Evolutionary conservation across 805 yeast genomes (phyloP).

Genomic region (Sugiyamaella mastotermitis): DNA sequence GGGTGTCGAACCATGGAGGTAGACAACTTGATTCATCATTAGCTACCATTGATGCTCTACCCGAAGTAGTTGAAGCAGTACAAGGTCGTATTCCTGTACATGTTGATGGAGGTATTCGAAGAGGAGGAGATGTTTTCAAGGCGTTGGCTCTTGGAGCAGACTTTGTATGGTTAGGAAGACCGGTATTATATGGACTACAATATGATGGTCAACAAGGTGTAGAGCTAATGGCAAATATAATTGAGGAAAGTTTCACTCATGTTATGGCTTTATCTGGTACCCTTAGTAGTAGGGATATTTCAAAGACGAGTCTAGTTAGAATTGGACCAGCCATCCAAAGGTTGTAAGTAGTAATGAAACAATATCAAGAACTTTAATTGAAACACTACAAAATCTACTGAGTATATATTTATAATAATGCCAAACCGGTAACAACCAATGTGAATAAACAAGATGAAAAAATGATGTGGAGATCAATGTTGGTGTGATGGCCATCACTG

Average conservation of each 20-base stretch:
- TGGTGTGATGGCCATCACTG: neutral
- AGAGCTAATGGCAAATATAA: constrained; percentile 24
- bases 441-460: neutral
- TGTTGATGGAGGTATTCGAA: constrained; percentile 64
- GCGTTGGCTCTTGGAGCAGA: constrained; percentile 67
- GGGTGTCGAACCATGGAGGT: constrained; percentile 72
- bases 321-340: constrained; percentile 12
- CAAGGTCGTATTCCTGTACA: constrained; percentile 47
- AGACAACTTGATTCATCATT: constrained; percentile 60
- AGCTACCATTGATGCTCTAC: constrained; percentile 60
- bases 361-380: neutral
- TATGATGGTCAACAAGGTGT: constrained; percentile 69
- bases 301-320: constrained; percentile 15
- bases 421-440: neutral
- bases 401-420: neutral
- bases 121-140: constrained; percentile 62
- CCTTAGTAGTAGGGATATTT: constrained; percentile 11
- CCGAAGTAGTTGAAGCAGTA: constrained; percentile 41
- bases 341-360: neutral
- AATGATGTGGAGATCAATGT: neutral
- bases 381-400: neutral
- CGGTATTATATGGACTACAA: constrained; percentile 59
- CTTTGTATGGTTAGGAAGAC: constrained; percentile 61
- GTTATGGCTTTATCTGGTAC: constrained; percentile 25
- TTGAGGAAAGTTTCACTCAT: constrained; percentile 21